These are phyloP conservation scores for Thuja plicata DNA, from an alignment of 83 land plant species.

Conservation along the genomic window DNA sequence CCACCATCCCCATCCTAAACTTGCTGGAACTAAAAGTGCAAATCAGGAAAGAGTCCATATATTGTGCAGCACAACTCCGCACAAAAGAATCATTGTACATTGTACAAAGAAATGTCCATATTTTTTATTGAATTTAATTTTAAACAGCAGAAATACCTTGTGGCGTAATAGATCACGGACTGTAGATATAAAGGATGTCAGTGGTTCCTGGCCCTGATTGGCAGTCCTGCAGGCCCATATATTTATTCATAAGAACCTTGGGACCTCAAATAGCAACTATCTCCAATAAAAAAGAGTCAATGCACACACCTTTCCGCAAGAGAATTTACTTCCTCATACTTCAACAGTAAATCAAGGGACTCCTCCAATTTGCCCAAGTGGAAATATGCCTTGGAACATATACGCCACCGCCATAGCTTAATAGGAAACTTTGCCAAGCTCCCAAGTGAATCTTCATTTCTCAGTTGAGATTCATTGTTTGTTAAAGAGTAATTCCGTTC, in stretches of 20 bases:
- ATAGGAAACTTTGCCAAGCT: slow-evolving; percentile 18
- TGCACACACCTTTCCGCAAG: slow-evolving; percentile 21
- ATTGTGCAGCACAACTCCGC: background rate
- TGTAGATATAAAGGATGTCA: slow-evolving; percentile 44
- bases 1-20: no score
- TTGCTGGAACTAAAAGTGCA: background rate
- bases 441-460: slow-evolving; percentile 19
- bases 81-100: background rate
- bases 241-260: background rate
- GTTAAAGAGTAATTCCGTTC: slow-evolving; percentile 39
- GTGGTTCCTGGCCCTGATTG: slow-evolving; percentile 33
- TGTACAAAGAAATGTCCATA: background rate
- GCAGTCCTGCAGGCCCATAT: slow-evolving; percentile 20
- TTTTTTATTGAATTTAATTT: background rate
- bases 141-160: slow-evolving; percentile 44
- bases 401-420: slow-evolving; percentile 60
- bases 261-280: background rate
- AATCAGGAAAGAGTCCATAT: background rate
- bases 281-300: background rate
- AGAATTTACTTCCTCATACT: slow-evolving; percentile 46
- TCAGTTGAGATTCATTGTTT: slow-evolving; percentile 14
- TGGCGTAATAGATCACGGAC: slow-evolving; percentile 70
- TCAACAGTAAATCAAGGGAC: slow-evolving; percentile 55
- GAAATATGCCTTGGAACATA: slow-evolving; percentile 69
- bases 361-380: slow-evolving; percentile 82